These are phyloP conservation scores for Capronia americana DNA, from an alignment of 2,329 filamentous ascomycete genomes.

Conservation along the genomic window DNA sequence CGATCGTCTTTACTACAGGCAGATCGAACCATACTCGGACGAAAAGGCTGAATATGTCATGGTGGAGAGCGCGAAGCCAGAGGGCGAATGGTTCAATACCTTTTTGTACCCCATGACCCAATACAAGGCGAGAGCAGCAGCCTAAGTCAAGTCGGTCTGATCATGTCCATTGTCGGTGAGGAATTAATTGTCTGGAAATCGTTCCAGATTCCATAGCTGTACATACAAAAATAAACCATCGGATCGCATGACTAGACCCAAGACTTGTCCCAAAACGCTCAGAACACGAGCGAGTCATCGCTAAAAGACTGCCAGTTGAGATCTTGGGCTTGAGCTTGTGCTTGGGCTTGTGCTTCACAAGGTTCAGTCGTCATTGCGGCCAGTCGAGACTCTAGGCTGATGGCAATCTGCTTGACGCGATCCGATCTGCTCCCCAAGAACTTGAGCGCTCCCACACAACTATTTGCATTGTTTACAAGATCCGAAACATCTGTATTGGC, in stretches of 20 bases:
- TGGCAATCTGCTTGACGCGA: neutral
- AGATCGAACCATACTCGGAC: constrained; percentile 7
- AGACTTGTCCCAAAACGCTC: too few relatives aligned
- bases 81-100: constrained; percentile 25
- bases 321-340: neutral
- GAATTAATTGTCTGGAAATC: too few relatives aligned
- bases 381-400: neutral
- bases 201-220: too few relatives aligned
- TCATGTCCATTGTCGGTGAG: neutral
- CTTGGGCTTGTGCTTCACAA: neutral
- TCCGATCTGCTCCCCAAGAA: neutral
- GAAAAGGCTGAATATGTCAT: constrained; percentile 23
- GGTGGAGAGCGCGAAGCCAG: constrained; percentile 21
- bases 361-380: neutral
- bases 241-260: too few relatives aligned
- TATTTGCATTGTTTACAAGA: neutral
- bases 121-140: constrained; percentile 18
- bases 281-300: neutral
- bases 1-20: neutral
- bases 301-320: neutral
- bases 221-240: too few relatives aligned
- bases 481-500: constrained; percentile 8
- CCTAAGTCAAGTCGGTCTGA: neutral
- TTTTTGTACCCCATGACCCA: constrained; percentile 21
- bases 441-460: neutral